Evolutionary conservation across 2,329 filamentous ascomycete species (phyloP).

Genomic region (Fusarium metavorans): DNA sequence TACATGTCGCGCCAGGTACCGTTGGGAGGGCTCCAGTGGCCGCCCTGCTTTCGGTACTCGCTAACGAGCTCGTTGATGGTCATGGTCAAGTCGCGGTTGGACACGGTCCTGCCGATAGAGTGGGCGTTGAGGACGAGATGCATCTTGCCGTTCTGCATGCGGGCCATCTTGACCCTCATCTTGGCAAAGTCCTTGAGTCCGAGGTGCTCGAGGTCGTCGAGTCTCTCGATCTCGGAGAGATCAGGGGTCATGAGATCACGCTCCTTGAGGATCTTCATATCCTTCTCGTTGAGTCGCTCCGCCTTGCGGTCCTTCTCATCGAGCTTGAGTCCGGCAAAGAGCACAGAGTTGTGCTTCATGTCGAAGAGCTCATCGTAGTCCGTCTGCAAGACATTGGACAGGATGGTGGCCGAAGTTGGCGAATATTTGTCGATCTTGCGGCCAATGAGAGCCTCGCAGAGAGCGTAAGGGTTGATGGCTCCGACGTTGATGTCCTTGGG

Average conservation of each 20-base stretch:
- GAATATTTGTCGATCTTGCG: slow-evolving; percentile 55
- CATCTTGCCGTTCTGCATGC: slow-evolving; percentile 59
- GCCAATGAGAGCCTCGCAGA: slow-evolving; percentile 58
- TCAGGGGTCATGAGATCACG: slow-evolving; percentile 57
- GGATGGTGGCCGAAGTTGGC: slow-evolving; percentile 48
- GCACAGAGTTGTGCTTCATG: slow-evolving; percentile 56
- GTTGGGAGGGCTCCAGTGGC: slow-evolving; percentile 55
- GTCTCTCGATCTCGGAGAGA: slow-evolving; percentile 52
- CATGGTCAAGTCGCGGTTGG: slow-evolving; percentile 54
- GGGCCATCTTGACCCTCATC: slow-evolving; percentile 54
- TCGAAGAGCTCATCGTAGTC: slow-evolving; percentile 63
- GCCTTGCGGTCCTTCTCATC: slow-evolving; percentile 53
- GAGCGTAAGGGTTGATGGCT: slow-evolving; percentile 58
- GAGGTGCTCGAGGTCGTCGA: slow-evolving; percentile 56
- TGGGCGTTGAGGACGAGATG: slow-evolving; percentile 54
- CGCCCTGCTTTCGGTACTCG: slow-evolving; percentile 50
- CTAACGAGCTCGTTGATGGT: slow-evolving; percentile 56
- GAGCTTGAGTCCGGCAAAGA: slow-evolving; percentile 57
- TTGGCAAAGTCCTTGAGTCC: slow-evolving; percentile 54
- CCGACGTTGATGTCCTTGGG: slow-evolving; percentile 55
- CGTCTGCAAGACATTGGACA: slow-evolving; percentile 58
- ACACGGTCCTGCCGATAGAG: slow-evolving; percentile 51
- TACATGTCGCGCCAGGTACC: slow-evolving; percentile 56
- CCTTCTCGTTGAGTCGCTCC: slow-evolving; percentile 53
- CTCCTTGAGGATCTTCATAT: slow-evolving; percentile 57